phyloP scores from a whole-genome alignment of 2,329 filamentous ascomycete genomes.

The Leptographium lundbergii region DNA sequence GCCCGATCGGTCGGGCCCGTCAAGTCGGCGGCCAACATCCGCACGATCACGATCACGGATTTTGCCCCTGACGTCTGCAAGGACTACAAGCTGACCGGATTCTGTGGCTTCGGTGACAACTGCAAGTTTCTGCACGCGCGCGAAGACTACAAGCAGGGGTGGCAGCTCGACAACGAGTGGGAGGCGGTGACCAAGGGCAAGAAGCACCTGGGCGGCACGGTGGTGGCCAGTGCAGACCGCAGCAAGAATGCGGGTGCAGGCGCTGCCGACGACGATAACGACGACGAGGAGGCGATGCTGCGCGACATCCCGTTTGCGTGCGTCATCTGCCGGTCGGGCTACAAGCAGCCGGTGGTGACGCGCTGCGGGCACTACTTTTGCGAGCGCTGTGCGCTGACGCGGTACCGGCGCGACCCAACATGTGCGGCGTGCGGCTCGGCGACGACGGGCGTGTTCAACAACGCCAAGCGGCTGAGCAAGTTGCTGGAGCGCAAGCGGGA shows the following conservation, averaged over 20 bases:
- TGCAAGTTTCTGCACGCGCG: conserved; percentile 73
- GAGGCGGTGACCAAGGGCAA: conserved; percentile 68
- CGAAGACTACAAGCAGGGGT: conserved; percentile 77
- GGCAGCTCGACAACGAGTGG: conserved; percentile 93
- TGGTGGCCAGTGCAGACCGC: conserved; percentile 47
- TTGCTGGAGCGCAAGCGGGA: conserved; percentile 63
- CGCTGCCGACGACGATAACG: conserved; percentile 26
- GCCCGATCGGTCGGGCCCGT: conserved; percentile 61
- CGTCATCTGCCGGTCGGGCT: conserved; percentile 69
- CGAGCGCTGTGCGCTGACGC: conserved; percentile 71
- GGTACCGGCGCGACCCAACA: conserved; percentile 75
- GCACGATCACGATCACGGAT: conserved; percentile 81
- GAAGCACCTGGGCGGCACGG: conserved; percentile 46
- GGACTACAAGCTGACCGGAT: conserved; percentile 48
- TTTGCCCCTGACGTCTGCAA: conserved; percentile 92
- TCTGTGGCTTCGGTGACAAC: conserved; percentile 54
- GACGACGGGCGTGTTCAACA: conserved; percentile 78
- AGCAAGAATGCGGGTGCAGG: conserved; percentile 14
- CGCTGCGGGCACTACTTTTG: conserved; percentile 96
- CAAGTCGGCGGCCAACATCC: conserved; percentile 79
- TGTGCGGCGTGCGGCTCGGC: conserved; percentile 78
- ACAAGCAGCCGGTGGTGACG: conserved; percentile 71
- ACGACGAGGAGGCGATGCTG: conserved; percentile 57
- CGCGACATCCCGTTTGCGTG: conserved; percentile 84
- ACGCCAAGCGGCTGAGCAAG: conserved; percentile 70